Percentiles rank a stretch among this genome's conserved stretches.
phyloP scores from a whole-genome alignment of 2,329 filamentous ascomycete species.

The Phoma sp. region DNA sequence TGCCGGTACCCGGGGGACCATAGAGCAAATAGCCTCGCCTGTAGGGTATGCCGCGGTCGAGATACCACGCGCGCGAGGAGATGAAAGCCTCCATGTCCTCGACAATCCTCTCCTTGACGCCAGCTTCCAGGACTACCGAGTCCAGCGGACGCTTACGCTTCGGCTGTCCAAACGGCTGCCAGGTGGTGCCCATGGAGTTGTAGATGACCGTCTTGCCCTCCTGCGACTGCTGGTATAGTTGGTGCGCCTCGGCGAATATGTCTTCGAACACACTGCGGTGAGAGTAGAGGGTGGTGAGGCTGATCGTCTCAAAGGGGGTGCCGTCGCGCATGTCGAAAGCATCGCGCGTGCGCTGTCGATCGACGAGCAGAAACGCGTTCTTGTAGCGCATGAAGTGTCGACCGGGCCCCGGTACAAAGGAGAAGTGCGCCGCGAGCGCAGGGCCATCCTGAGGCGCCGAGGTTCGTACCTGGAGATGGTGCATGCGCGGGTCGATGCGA shows the following conservation, averaged over 20 bases:
- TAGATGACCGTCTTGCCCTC: constrained; percentile 95
- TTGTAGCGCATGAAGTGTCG: constrained; percentile 86
- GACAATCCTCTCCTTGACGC: constrained; percentile 81
- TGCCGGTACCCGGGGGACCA: constrained; percentile 88
- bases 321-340: constrained; percentile 80
- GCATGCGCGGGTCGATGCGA: constrained; percentile 65
- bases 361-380: constrained; percentile 85
- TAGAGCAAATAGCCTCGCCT: constrained; percentile 87
- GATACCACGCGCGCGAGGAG: constrained; percentile 81
- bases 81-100: constrained; percentile 85
- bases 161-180: constrained; percentile 83
- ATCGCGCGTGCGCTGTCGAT: constrained; percentile 80
- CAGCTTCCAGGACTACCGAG: constrained; percentile 84
- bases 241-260: constrained; percentile 86
- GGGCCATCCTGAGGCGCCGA: constrained; percentile 69
- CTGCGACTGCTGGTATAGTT: constrained; percentile 76
- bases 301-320: constrained; percentile 92
- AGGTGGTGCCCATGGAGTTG: constrained; percentile 81
- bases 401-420: constrained; percentile 89
- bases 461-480: constrained; percentile 70
- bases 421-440: constrained; percentile 78
- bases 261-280: constrained; percentile 89
- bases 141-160: constrained; percentile 85
- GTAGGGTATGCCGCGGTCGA: constrained; percentile 93
- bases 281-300: constrained; percentile 87